Base-by-base conservation (phyloP, 2,329 filamentous ascomycete genomes). In the Aspergillus persii region DNA sequence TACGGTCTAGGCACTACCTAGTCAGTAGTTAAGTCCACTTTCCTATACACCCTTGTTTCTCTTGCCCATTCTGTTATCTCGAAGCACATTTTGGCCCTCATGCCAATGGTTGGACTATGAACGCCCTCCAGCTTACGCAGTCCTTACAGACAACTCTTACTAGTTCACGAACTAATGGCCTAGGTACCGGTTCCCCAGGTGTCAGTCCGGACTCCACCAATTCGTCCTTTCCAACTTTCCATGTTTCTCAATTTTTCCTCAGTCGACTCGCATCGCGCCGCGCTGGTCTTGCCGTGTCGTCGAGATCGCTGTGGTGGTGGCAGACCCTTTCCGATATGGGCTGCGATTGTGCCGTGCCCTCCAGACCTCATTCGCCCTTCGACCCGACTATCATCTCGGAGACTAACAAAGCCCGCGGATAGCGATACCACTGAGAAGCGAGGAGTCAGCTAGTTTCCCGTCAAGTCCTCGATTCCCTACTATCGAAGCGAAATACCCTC, bases 271-370 rank as follows among this genome's bases (percentile, higher is more conserved):
- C 48, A 27, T 47, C 46, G 50, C 36, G 36, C 15, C 36, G 36
- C 36, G 12, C 29, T 49, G 26, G 18, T 53, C 46, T 48, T 50
- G 15, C 15, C 11, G 46, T 44, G n/a, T 57, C 53, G 49, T 54
- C 18, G 33, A 52, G n/a, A 50, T 27, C 31, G 5, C 33, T 26
- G 26, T 39, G 41, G 51, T 61, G 56, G 58, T 51, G 50, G 56
- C 52, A 44, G 44, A 33, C 50, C 26, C n/a, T 52, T 49, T 63
- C 58, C 61, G 64, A 63, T 63, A 67, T 67, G 65, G 59, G 63
- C 63, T 62, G 59, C 59, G 47, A 60, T 52, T 61, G 58, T 64
- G 54, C 59, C 59, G 53, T 56, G 56, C 50, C 61, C 51, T 63
- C 57, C 56, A 57, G 57, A 61, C 63, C 63, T 56, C 62, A 58